Conservation (phyloP, 257 asterid species). For the Scutellaria galericulata region DNA sequence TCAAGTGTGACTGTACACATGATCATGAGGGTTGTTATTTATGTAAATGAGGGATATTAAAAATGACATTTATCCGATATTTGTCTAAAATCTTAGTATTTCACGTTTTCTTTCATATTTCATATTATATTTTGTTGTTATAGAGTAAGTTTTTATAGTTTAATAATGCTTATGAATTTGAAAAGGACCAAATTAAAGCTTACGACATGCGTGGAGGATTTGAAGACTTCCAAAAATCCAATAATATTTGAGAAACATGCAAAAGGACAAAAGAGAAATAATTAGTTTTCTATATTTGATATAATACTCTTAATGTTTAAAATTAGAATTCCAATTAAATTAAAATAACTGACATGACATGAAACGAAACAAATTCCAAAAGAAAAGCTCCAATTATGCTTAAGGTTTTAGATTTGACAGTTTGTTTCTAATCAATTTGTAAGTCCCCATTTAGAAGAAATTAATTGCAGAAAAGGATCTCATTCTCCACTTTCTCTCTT, state of each 20-base stretch:
- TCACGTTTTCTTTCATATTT: no score
- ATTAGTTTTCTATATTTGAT: neutral
- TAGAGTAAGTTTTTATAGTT: no score
- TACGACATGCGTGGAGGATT: no score
- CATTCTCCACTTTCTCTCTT: constrained; percentile 27
- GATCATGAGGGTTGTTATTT: no score
- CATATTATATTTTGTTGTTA: no score
- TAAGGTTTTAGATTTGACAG: constrained; percentile 33
- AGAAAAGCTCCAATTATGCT: constrained; percentile 25
- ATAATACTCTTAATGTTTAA: neutral
- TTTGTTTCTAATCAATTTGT: constrained; percentile 24
- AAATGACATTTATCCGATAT: no score
- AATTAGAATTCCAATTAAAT: neutral
- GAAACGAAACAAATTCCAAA: constrained; percentile 12
- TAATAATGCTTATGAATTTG: no score
- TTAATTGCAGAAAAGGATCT: constrained; percentile 31
- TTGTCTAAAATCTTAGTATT: no score
- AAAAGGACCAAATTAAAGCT: no score
- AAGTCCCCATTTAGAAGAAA: constrained; percentile 7
- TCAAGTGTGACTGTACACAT: no score
- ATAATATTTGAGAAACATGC: neutral
- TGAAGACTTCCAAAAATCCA: no score
- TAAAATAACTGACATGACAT: constrained; percentile 21
- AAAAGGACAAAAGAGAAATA: neutral
- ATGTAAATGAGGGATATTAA: no score